Base-by-base conservation (phyloP, 805 yeast species). In the Suhomyces pyralidae region DNA sequence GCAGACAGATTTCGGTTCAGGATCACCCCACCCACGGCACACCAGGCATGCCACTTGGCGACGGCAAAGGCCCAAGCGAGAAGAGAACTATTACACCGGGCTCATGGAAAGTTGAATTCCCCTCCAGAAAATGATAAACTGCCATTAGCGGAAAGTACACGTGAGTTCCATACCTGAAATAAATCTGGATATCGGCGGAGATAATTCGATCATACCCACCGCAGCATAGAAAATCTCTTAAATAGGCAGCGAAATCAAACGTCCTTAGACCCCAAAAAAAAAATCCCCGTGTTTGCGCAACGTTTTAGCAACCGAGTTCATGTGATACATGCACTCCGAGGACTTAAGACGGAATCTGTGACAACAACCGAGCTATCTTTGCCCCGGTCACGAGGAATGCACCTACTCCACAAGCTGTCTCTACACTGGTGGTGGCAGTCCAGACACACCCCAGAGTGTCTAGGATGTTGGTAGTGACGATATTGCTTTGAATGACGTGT, bases 21-120 rank as follows among this genome's bases (percentile, higher is more conserved):
- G 36, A 32, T 4, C n/a, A 28, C 36, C 36, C 17, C 34, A 30
- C 34, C 36, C 36, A 32, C 17, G n/a, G 17, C 36, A n/a, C 24
- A 19, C 42, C 42, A 10, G 42, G 24, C 7, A 38, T 38, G 42
- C 22, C 42, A 19, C 5, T 38, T 17, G n/a, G 14, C 7, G 24
- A n/a, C 3, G 22, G 22, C 42, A 24, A 38, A 10, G 42, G 42
- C 14, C 42, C 9, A 17, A 38, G 17, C 24, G 14, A 26, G 14
- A 47, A 49, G 22, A 38, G 58, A 26, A 57, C 59, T 7, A 45
- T 45, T 2, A 56, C 61, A 19, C 63, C 65, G 14, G 63, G 65
- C 3, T 51, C 59, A 7, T 55, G 59, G 61, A 58, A 50, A 22
- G 17, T 30, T 10, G 17, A 8, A 6, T 38, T 17, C 42, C 42